Percentiles rank a stretch among this genome's conserved stretches.
phyloP scores from a whole-genome alignment of 2,329 filamentous ascomycete species.

The Rosellinia necatrix region DNA sequence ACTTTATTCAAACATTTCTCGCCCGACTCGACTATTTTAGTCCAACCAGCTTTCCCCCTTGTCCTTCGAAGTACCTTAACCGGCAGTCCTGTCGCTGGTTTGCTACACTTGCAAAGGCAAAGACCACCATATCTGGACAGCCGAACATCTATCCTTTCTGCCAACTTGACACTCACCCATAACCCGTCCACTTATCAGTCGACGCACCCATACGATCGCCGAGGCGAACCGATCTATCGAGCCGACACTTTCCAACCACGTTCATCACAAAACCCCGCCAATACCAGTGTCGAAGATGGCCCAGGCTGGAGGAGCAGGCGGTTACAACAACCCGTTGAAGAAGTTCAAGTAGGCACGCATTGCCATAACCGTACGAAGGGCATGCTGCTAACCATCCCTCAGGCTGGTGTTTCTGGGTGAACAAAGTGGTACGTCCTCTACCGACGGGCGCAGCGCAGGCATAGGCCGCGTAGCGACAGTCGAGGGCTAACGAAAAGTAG shows the following conservation, averaged over 20 bases:
- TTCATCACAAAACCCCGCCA: neutral
- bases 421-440: slow-evolving; percentile 80
- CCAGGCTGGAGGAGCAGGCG: slow-evolving; percentile 67
- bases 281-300: slow-evolving; percentile 67
- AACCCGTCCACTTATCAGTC: slow-evolving; percentile 9
- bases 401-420: slow-evolving; percentile 97
- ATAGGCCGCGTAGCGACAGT: neutral
- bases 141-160: slow-evolving; percentile 2
- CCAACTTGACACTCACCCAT: slow-evolving; percentile 3
- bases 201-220: slow-evolving; percentile 1
- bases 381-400: slow-evolving; percentile 20
- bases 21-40: slow-evolving; percentile 6
- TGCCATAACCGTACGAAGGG: slow-evolving; percentile 22
- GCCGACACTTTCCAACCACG: neutral
- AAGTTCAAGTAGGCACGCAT: slow-evolving; percentile 93
- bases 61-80: neutral
- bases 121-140: slow-evolving; percentile 2
- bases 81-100: neutral
- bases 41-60: slow-evolving; percentile 2
- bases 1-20: slow-evolving; percentile 8
- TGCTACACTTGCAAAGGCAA: neutral
- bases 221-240: slow-evolving; percentile 3
- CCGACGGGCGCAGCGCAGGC: neutral
- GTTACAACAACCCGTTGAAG: slow-evolving; percentile 99
- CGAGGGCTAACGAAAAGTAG: slow-evolving; percentile 51